Percentiles rank a stretch among this genome's conserved stretches.
Conservation (phyloP, 2,329 filamentous ascomycete species). For the Verticillium albo-atrum region DNA sequence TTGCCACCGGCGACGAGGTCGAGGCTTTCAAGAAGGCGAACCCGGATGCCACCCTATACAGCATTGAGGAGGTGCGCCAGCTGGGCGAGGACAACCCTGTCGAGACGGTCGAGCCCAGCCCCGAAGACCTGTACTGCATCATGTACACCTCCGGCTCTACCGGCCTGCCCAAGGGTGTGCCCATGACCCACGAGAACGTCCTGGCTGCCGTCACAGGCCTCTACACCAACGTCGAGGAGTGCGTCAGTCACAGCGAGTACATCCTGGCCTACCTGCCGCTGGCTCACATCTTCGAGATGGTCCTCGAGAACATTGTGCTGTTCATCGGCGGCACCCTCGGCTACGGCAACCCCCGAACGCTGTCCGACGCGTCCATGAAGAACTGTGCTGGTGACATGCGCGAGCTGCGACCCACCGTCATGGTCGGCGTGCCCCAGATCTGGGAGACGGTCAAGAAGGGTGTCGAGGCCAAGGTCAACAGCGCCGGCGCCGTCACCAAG, state of each 20-base stretch:
- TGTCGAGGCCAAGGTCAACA: constrained; percentile 73
- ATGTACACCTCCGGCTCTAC: constrained; percentile 89
- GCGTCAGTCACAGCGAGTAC: constrained; percentile 71
- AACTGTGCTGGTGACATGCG: constrained; percentile 94
- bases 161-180: constrained; percentile 82
- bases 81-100: constrained; percentile 64
- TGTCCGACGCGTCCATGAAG: constrained; percentile 79
- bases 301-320: constrained; percentile 86
- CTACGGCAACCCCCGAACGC: constrained; percentile 85
- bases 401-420: constrained; percentile 81
- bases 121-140: constrained; percentile 77
- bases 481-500: constrained; percentile 63
- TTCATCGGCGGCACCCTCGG: constrained; percentile 90
- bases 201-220: constrained; percentile 82
- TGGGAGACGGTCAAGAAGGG: constrained; percentile 99
- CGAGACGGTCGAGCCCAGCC: constrained; percentile 65
- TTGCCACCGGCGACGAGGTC: constrained; percentile 46
- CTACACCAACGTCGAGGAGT: constrained; percentile 69
- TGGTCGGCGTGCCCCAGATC: constrained; percentile 92
- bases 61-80: constrained; percentile 49
- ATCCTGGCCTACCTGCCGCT: constrained; percentile 89
- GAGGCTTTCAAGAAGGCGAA: constrained; percentile 53
- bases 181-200: constrained; percentile 75
- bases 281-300: constrained; percentile 94
- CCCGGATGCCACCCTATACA: constrained; percentile 47